phyloP scores from a whole-genome alignment of 176 grass and related monocot species.

The Thalia dealbata region DNA sequence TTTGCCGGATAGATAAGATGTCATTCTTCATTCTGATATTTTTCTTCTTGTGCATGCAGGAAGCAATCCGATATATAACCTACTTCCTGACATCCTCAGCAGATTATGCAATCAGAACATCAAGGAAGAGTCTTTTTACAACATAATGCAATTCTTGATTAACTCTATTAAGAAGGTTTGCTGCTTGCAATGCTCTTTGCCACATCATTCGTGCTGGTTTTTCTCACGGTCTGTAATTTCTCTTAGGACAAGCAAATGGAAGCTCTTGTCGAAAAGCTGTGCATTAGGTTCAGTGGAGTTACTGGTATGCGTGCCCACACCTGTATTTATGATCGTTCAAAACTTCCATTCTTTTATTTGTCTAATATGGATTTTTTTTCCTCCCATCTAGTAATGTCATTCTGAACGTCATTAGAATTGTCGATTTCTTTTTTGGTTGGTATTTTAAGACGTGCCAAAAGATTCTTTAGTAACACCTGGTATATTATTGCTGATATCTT shows the following conservation, averaged over 20 bases:
- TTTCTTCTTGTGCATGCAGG: slow-evolving; percentile 38
- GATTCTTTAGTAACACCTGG: no score
- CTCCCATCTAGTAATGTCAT: no score
- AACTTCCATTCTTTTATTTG: background rate
- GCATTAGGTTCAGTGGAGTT: slow-evolving; percentile 83
- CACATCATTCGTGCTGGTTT: slow-evolving; percentile 15
- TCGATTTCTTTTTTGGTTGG: no score
- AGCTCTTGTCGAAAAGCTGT: slow-evolving; percentile 98
- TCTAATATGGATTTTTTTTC: background rate
- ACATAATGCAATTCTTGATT: slow-evolving; percentile 94
- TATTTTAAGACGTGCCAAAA: no score
- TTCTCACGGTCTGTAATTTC: slow-evolving; percentile 12
- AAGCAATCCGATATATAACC: slow-evolving; percentile 98
- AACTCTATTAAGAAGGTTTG: slow-evolving; percentile 84
- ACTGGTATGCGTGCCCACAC: slow-evolving; percentile 43
- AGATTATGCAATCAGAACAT: slow-evolving; percentile 86
- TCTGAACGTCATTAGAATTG: no score
- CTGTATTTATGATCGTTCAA: slow-evolving; percentile 6
- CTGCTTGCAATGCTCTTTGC: slow-evolving; percentile 3
- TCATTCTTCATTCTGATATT: slow-evolving; percentile 24
- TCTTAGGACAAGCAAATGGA: slow-evolving; percentile 99
- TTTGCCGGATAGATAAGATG: slow-evolving; percentile 1
- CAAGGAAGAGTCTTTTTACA: slow-evolving; percentile 62
- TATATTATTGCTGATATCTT: no score
- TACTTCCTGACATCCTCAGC: slow-evolving; percentile 92